These are phyloP conservation scores for Tetragonia tetragonoides DNA, from an alignment of 148 eudicot species.

Conservation along the genomic window DNA sequence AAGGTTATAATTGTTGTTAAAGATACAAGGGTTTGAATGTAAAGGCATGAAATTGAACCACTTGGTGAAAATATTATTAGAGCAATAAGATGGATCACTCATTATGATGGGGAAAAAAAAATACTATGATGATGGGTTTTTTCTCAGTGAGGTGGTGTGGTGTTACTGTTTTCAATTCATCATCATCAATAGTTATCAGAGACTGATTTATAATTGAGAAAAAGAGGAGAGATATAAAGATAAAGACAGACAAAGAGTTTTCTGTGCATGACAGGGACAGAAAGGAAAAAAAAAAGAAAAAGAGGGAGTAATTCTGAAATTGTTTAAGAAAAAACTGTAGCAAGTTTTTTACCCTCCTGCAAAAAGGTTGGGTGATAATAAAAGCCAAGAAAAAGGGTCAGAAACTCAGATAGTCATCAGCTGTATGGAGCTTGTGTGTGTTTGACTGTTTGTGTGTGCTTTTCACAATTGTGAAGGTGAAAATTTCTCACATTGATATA, in stretches of 20 bases:
- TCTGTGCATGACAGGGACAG: slow-evolving; percentile 18
- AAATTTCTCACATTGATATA: neutral
- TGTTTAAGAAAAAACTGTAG: neutral
- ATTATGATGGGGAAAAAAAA: neutral
- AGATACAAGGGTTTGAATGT: slow-evolving; percentile 18
- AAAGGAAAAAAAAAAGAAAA: neutral
- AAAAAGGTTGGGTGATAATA: neutral
- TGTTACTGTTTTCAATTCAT: neutral
- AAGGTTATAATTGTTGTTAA: slow-evolving; percentile 2
- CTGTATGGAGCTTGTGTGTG: too few species aligned
- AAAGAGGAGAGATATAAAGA: neutral
- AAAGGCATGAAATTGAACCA: slow-evolving; percentile 50
- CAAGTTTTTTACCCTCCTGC: slow-evolving; percentile 22
- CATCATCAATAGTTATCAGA: neutral
- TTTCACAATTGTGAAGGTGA: neutral
- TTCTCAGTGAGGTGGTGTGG: neutral
- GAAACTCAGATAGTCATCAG: neutral
- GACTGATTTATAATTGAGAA: slow-evolving; percentile 2
- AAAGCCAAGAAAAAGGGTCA: slow-evolving; percentile 13
- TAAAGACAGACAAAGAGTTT: slow-evolving; percentile 6
- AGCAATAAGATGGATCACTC: slow-evolving; percentile 23
- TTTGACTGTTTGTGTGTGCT: too few species aligned
- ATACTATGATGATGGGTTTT: too few species aligned
- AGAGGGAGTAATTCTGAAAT: slow-evolving; percentile 6
- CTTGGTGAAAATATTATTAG: slow-evolving; percentile 38